Evolutionary conservation across 495 filamentous ascomycete species (phyloP).

Genomic region (Viridothelium virens): DNA sequence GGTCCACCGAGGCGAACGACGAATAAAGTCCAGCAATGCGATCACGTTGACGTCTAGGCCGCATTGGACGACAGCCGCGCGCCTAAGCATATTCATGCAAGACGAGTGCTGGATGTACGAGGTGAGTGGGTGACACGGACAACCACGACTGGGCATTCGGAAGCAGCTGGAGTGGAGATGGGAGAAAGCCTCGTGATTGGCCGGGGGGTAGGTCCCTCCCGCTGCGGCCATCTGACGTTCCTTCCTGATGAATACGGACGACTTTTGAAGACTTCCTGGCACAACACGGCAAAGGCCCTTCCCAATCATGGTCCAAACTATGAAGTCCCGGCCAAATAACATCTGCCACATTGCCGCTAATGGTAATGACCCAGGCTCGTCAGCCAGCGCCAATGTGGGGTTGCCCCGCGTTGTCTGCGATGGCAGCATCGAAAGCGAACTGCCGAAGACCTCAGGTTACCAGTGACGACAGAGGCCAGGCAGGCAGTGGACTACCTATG

Average conservation of each 20-base stretch:
- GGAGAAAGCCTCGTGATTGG: too few relatives aligned
- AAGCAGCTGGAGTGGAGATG: background rate
- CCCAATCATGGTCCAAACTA: background rate
- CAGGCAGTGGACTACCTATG: background rate
- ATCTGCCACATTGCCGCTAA: background rate
- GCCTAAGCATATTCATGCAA: background rate
- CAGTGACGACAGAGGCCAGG: background rate
- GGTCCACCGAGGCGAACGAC: background rate
- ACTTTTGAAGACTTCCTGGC: background rate
- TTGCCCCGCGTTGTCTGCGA: constrained; percentile 8
- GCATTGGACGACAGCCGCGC: background rate
- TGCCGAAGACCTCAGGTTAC: background rate
- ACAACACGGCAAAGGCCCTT: background rate
- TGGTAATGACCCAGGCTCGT: background rate
- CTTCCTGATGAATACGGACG: background rate
- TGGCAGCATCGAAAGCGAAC: background rate
- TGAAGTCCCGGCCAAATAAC: background rate
- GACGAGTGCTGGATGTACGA: background rate
- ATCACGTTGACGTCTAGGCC: background rate
- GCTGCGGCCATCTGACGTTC: background rate
- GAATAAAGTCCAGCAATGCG: background rate
- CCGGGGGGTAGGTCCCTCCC: background rate
- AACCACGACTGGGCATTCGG: background rate
- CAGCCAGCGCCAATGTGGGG: constrained; percentile 9
- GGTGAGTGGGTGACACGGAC: background rate